These are phyloP conservation scores for Cucurbita ficifolia DNA, from an alignment of 306 rosid genomes.

Conservation along the genomic window DNA sequence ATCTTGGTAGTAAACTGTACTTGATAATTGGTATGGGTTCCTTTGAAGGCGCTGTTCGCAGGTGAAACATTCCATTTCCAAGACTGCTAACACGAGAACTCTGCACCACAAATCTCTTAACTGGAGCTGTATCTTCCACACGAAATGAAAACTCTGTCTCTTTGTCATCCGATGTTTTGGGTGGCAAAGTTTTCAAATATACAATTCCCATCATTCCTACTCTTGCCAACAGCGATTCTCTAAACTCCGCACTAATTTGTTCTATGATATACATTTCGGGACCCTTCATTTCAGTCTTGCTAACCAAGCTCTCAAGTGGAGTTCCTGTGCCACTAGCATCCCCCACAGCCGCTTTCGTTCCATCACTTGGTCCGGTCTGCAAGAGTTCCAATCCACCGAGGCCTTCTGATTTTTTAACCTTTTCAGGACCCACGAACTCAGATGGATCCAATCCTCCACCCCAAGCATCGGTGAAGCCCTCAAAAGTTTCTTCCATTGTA, in stretches of 20 bases:
- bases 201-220: slow-evolving; percentile 73
- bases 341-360: slow-evolving; percentile 25
- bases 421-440: slow-evolving; percentile 58
- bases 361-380: slow-evolving; percentile 49
- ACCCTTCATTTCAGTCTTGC: slow-evolving; percentile 64
- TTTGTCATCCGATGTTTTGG: slow-evolving; percentile 52
- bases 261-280: slow-evolving; percentile 78
- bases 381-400: slow-evolving; percentile 91
- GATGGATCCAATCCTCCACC: slow-evolving; percentile 96
- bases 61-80: slow-evolving; percentile 79
- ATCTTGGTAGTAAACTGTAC: slow-evolving; percentile 66
- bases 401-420: slow-evolving; percentile 45
- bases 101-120: slow-evolving; percentile 77
- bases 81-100: slow-evolving; percentile 66
- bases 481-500: slow-evolving; percentile 71
- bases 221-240: slow-evolving; percentile 81
- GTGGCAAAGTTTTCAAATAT: slow-evolving; percentile 70
- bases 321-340: slow-evolving; percentile 30
- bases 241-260: slow-evolving; percentile 74
- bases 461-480: slow-evolving; percentile 81
- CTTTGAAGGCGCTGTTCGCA: slow-evolving; percentile 52
- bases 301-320: slow-evolving; percentile 53
- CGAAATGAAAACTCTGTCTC: slow-evolving; percentile 91
- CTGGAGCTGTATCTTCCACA: slow-evolving; percentile 53
- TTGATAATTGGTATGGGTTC: slow-evolving; percentile 78